A percentile compares a stretch with the other conserved stretches of the same genome.
These are phyloP conservation scores for Phaffia tasmanica DNA, from an alignment of 768 basidiomycete species.

Conservation along the genomic window DNA sequence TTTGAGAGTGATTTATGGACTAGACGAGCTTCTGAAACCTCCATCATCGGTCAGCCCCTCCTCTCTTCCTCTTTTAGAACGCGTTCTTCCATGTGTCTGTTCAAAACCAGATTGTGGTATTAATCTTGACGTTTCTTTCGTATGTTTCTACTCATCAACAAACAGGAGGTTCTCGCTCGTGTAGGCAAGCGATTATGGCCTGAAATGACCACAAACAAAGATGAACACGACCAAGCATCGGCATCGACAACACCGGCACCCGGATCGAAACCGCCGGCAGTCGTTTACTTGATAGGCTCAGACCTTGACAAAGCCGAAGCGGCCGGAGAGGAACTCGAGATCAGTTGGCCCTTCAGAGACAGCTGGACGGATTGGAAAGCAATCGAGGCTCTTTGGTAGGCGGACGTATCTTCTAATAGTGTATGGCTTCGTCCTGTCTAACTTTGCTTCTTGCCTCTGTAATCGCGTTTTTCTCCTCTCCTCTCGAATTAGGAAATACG, in stretches of 20 bases:
- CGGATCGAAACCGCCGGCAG: constrained; percentile 16
- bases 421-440: neutral
- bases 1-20: constrained; percentile 64
- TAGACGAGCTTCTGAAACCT: constrained; percentile 63
- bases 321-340: constrained; percentile 56
- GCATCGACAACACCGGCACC: neutral
- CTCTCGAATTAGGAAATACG: constrained; percentile 55
- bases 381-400: constrained; percentile 80
- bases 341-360: constrained; percentile 73
- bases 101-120: neutral
- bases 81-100: neutral
- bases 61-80: constrained; percentile 9
- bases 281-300: constrained; percentile 66
- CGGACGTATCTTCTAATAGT: constrained; percentile 16
- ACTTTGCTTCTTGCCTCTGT: neutral
- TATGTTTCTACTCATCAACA: neutral
- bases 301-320: constrained; percentile 69
- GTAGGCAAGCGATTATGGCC: constrained; percentile 54
- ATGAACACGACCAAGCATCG: constrained; percentile 3
- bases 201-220: constrained; percentile 40
- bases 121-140: neutral
- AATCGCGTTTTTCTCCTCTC: neutral
- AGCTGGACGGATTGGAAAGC: constrained; percentile 63
- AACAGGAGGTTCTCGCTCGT: constrained; percentile 65
- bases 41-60: constrained; percentile 59